Evolutionary conservation across 257 asterid species (phyloP).

Genomic region (Lithospermum erythrorhizon): DNA sequence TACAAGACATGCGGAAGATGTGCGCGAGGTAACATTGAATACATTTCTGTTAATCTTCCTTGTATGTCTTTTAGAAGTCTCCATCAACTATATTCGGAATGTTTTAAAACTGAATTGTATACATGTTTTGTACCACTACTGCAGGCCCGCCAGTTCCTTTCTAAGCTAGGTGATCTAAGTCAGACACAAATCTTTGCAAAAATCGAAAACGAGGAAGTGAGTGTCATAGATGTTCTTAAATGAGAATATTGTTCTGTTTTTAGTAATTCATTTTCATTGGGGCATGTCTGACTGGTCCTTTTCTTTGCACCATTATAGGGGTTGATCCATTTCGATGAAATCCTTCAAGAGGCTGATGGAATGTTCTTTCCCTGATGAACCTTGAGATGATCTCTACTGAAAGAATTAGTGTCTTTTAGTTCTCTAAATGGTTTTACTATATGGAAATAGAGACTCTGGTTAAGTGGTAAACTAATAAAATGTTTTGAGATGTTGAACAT

Average conservation of each 20-base stretch:
- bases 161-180: slow-evolving; percentile 75
- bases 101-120: neutral
- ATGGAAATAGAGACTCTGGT: too few relatives aligned
- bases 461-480: too few relatives aligned
- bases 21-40: slow-evolving; percentile 53
- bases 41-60: neutral
- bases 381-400: slow-evolving; percentile 97
- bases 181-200: slow-evolving; percentile 88
- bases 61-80: neutral
- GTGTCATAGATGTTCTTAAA: slow-evolving; percentile 4
- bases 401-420: too few relatives aligned
- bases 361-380: slow-evolving; percentile 97
- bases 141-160: slow-evolving; percentile 78
- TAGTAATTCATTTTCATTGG: slow-evolving; percentile 1
- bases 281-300: slow-evolving; percentile 2
- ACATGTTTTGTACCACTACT: slow-evolving; percentile 11
- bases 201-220: slow-evolving; percentile 87
- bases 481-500: too few relatives aligned
- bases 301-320: slow-evolving; percentile 40
- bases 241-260: neutral
- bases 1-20: slow-evolving; percentile 93
- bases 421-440: too few relatives aligned
- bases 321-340: slow-evolving; percentile 90
- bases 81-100: slow-evolving; percentile 1
- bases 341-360: slow-evolving; percentile 94